Evolutionary conservation across 1,139 yeast genomes (phyloP).

Genomic region (Pichia sp.): DNA sequence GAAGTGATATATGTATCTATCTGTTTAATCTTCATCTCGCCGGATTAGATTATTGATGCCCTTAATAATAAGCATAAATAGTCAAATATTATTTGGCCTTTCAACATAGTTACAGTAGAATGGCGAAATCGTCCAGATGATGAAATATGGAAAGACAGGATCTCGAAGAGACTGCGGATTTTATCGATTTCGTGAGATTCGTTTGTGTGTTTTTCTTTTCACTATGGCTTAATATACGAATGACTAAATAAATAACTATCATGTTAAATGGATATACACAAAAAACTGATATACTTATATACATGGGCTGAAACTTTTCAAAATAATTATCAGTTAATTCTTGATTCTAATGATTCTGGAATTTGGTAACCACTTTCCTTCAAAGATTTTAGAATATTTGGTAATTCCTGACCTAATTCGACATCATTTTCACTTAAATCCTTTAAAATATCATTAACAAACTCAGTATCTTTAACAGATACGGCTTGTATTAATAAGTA

Average conservation of each 20-base stretch:
- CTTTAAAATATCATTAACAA: slow-evolving; percentile 20
- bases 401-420: slow-evolving; percentile 37
- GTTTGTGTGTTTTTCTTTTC: no score
- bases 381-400: slow-evolving; percentile 30
- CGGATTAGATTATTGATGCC: not conserved
- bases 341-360: slow-evolving; percentile 8
- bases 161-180: no score
- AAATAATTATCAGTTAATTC: not conserved
- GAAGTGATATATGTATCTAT: slow-evolving; percentile 47
- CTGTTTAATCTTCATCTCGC: slow-evolving; percentile 30
- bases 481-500: slow-evolving; percentile 45
- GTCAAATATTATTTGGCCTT: no score
- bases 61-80: not conserved
- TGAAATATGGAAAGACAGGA: no score
- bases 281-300: not conserved
- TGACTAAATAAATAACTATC: no score
- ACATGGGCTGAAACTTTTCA: not conserved
- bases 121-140: no score
- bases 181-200: no score
- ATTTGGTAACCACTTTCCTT: slow-evolving; percentile 17
- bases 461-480: slow-evolving; percentile 16
- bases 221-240: no score
- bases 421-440: slow-evolving; percentile 19
- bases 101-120: no score
- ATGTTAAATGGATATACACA: no score